Base-by-base conservation (phyloP, 768 basidiomycete genomes). In the Daedalea quercina region DNA sequence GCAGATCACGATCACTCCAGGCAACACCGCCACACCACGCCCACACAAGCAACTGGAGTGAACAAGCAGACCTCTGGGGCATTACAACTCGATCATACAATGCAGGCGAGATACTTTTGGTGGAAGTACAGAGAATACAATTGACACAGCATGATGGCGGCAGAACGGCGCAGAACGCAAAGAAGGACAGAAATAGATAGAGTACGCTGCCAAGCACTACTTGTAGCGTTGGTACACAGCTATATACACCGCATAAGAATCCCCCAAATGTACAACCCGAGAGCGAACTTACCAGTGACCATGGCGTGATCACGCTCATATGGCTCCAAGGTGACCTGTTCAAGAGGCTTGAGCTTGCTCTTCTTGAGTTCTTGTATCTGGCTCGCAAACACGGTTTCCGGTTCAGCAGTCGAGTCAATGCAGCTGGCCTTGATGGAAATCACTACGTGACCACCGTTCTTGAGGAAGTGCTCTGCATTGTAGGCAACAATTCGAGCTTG, bases 401-500 rank as follows among this genome's bases (percentile, higher is more conserved):
- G 84, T 2, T 91, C 82, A 2, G 80, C 80, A n/a, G 94, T 97
- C 41, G 93, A 97, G 70, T 99, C 96, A 68, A 99, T 88, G 76
- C 96, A 99, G 63, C 89, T 93, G 26, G 96, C 96, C 76, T 99
- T 99, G 80, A 99, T 96, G 51, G 95, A 98, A 58, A 99, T 93
- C 62, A 99, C 84, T 61, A 81, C 76, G 63, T 96, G 91, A 1
- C 96, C 96, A 26, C 80, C 82, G 68, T 94, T 87, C 70, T 95
- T 97, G 51, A 99, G 79, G 85, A 99, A 99, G 69, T 85, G 84
- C 61, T 96, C 85, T 0, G 95, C 91, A 70, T 99, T 98, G 69
- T 84, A 80, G 37, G 81, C 78, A 57, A 98, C 91, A 64, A 98
- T 97, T 76, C 94, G 93, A 2, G 94, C 94, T 73, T 99, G 96